A percentile compares a stretch with the other conserved stretches of the same genome.
These are phyloP conservation scores for Neonectria neomacrospora DNA, from an alignment of 2,329 filamentous ascomycete genomes.

Conservation along the genomic window DNA sequence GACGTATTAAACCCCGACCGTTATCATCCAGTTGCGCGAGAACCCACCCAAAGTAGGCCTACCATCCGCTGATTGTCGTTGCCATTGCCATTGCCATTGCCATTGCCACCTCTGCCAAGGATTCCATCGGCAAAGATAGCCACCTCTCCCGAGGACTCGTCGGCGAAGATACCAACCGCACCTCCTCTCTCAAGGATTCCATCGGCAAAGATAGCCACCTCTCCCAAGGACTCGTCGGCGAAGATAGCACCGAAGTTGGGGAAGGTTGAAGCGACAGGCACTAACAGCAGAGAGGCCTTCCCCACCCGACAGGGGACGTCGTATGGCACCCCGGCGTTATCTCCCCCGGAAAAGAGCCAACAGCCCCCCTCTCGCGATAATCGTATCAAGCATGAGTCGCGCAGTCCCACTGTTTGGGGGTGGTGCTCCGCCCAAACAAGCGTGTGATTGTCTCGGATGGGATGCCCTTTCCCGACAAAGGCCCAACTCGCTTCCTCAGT, in stretches of 20 bases:
- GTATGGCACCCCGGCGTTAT: slow-evolving; percentile 13
- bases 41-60: neutral
- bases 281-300: neutral
- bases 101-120: no score
- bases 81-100: no score
- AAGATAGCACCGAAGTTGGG: slow-evolving; percentile 7
- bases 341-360: neutral
- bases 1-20: slow-evolving; percentile 13
- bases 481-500: neutral
- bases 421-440: neutral
- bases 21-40: neutral
- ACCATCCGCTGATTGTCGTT: slow-evolving; percentile 7
- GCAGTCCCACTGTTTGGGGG: slow-evolving; percentile 6
- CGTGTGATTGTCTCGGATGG: slow-evolving; percentile 13
- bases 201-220: no score
- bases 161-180: no score
- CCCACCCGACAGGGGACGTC: slow-evolving; percentile 17
- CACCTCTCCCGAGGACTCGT: no score
- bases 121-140: neutral
- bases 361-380: slow-evolving; percentile 8
- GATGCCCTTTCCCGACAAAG: slow-evolving; percentile 14
- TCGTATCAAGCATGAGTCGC: neutral
- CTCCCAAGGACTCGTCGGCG: slow-evolving; percentile 1
- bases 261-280: slow-evolving; percentile 9
- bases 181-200: no score